Evolutionary conservation across 1,284 basidiomycete genomes (phyloP).

Genomic region (Phenoliferia sp.): DNA sequence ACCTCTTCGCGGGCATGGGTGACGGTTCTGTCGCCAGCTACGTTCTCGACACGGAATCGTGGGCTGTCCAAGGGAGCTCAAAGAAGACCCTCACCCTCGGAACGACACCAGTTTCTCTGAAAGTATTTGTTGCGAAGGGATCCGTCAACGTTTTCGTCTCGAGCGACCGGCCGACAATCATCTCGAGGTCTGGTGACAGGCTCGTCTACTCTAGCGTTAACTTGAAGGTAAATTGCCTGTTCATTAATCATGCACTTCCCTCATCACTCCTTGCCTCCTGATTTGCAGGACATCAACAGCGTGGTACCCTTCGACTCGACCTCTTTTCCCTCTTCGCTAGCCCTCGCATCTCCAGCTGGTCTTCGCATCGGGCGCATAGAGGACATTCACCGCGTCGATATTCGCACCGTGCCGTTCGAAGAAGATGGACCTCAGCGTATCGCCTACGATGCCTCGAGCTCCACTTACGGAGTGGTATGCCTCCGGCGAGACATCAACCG

Average conservation of each 20-base stretch:
- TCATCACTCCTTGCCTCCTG: not conserved
- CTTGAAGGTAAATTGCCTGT: conserved; percentile 21
- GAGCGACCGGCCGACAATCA: conserved; percentile 39
- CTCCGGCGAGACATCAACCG: conserved; percentile 31
- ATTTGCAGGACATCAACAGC: conserved; percentile 31
- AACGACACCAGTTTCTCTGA: conserved; percentile 58
- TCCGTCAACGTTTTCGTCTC: conserved; percentile 36
- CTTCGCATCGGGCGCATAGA: conserved; percentile 38
- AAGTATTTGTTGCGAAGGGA: conserved; percentile 35
- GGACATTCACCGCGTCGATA: conserved; percentile 37
- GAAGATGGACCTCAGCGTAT: conserved; percentile 42
- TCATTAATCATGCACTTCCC: not conserved
- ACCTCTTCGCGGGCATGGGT: conserved; percentile 70
- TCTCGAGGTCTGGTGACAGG: conserved; percentile 34
- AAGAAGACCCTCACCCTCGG: conserved; percentile 64
- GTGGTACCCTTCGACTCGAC: conserved; percentile 29
- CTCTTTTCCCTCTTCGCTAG: conserved; percentile 17
- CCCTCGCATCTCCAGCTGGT: conserved; percentile 27
- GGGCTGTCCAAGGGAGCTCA: conserved; percentile 38
- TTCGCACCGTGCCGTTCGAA: conserved; percentile 40
- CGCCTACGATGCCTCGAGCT: conserved; percentile 24
- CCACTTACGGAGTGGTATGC: conserved; percentile 29
- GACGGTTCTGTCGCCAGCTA: conserved; percentile 73
- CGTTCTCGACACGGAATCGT: conserved; percentile 44
- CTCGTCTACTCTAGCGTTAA: conserved; percentile 39